Percentiles rank a stretch among this genome's conserved stretches.
Conservation (phyloP, 176 grass and related monocot species). For the Avena atlantica region DNA sequence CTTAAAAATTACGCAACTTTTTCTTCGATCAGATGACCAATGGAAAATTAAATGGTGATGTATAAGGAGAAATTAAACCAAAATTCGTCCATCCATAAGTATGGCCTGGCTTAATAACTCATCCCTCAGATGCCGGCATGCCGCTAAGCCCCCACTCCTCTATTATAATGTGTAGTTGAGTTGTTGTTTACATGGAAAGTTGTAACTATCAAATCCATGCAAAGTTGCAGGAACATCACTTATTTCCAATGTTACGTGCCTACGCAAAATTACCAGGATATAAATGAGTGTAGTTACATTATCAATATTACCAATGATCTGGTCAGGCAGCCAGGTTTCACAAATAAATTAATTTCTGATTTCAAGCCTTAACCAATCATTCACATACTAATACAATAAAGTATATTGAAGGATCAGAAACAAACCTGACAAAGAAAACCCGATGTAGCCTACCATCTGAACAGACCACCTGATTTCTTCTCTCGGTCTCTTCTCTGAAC, state of each 20-base stretch:
- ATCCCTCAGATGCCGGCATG: not conserved
- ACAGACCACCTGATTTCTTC: too few relatives aligned
- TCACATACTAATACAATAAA: not conserved
- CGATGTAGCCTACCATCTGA: slow-evolving; percentile 39
- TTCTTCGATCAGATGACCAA: not conserved
- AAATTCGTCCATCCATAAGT: slow-evolving; percentile 5
- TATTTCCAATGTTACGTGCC: not conserved
- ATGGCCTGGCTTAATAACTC: not conserved
- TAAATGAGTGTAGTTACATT: not conserved
- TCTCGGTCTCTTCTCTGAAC: too few relatives aligned
- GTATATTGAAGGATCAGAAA: slow-evolving; percentile 38
- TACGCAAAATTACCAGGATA: not conserved
- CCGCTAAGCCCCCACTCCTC: not conserved
- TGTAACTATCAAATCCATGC: slow-evolving; percentile 12
- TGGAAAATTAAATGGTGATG: not conserved
- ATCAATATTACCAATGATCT: not conserved
- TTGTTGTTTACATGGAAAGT: not conserved
- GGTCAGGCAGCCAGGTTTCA: not conserved
- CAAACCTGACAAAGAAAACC: slow-evolving; percentile 65
- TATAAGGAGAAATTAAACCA: not conserved
- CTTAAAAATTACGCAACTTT: not conserved
- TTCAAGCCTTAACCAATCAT: slow-evolving; percentile 10
- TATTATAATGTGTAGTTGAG: not conserved
- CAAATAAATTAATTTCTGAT: slow-evolving; percentile 27
- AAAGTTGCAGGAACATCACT: slow-evolving; percentile 2